Base-by-base conservation (phyloP, 2,329 filamentous ascomycete species). In the Paraphoma chrysanthemicola region DNA sequence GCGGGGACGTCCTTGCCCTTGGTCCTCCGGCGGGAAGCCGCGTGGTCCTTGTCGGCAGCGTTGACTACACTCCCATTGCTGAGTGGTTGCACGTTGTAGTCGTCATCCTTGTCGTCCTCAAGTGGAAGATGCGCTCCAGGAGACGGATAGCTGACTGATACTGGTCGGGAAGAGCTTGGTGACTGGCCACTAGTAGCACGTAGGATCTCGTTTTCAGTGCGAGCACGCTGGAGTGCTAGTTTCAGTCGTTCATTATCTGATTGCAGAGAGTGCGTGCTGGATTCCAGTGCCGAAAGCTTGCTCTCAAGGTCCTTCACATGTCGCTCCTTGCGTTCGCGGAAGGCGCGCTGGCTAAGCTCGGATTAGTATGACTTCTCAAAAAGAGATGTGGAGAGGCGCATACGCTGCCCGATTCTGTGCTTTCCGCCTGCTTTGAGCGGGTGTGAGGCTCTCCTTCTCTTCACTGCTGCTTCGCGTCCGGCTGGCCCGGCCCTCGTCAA, bases 301-400 rank as follows among this genome's bases (percentile, higher is more conserved):
- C 88, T 86, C 78, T 98, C 93, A 23, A 98, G 88, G 59, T 98
- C 93, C 75, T 93, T 93, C 60, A 98, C 93, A 71, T 96, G 93
- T 55, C 89, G 90, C 76, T 98, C 94, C 78, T 98, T 98, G 66
- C 94, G 90, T 78, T 98, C 94, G 58, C 94, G 92, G 77, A 98
- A 98, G 31, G 95, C 94, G 68, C 94, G 90, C 83, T 98, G 95
- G 46, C 94, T 97, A 63, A 41, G n/a, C 12, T 29, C 16, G 14
- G 28, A 50, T 57, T 56, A 53, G 59, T 45, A 55, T 17, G n/a
- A n/a, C n/a, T n/a, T 18, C 44, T 30, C 30, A 29, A 18, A 46
- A 4, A 30, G 9, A 44, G 51, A 56, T 33, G 29, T 28, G 33
- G 43, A 33, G 18, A 41, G 43, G 44, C n/a, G 79, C 87, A 75